Evolutionary conservation across 2,329 filamentous ascomycete genomes (phyloP).

Genomic region (Neurospora sp.): DNA sequence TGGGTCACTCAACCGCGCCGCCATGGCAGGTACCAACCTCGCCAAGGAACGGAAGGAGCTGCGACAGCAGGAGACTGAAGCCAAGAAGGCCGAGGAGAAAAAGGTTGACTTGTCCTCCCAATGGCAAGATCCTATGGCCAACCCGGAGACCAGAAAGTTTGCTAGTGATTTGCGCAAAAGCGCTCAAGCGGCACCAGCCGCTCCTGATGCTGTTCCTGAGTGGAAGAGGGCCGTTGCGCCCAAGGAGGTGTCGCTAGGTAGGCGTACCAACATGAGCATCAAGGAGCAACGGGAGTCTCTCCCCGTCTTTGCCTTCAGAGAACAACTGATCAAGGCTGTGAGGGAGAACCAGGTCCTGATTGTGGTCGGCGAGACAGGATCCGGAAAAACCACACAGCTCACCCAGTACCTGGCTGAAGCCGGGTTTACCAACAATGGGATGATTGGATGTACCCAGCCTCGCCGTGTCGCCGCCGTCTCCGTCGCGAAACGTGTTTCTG

Average conservation of each 20-base stretch:
- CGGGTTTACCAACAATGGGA: conserved; percentile 76
- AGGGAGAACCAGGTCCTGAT: conserved; percentile 83
- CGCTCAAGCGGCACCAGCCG: conserved; percentile 42
- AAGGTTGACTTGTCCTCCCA: conserved; percentile 80
- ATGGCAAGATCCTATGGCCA: conserved; percentile 96
- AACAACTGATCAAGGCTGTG: conserved; percentile 79
- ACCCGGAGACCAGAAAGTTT: conserved; percentile 76
- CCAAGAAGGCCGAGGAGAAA: conserved; percentile 57
- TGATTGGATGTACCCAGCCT: conserved; percentile 94
- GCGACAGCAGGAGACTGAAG: conserved; percentile 78
- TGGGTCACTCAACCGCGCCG: conserved; percentile 93
- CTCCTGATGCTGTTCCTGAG: conserved; percentile 67
- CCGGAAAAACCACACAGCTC: conserved; percentile 92
- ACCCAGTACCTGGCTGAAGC: conserved; percentile 93
- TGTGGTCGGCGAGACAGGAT: conserved; percentile 94
- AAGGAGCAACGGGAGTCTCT: conserved; percentile 88
- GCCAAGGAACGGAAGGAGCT: conserved; percentile 86
- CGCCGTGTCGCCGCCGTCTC: conserved; percentile 97
- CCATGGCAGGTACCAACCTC: conserved; percentile 82
- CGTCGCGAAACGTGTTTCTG: conserved; percentile 90
- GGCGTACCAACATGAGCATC: conserved; percentile 82
- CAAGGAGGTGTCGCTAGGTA: conserved; percentile 73
- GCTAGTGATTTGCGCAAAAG: conserved; percentile 69
- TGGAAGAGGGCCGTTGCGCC: conserved; percentile 82
- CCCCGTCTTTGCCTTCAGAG: conserved; percentile 82